Percentiles rank a stretch among this genome's conserved stretches.
These are phyloP conservation scores for Camellia sinensis DNA, from an alignment of 148 eudicot genomes.

Conservation along the genomic window DNA sequence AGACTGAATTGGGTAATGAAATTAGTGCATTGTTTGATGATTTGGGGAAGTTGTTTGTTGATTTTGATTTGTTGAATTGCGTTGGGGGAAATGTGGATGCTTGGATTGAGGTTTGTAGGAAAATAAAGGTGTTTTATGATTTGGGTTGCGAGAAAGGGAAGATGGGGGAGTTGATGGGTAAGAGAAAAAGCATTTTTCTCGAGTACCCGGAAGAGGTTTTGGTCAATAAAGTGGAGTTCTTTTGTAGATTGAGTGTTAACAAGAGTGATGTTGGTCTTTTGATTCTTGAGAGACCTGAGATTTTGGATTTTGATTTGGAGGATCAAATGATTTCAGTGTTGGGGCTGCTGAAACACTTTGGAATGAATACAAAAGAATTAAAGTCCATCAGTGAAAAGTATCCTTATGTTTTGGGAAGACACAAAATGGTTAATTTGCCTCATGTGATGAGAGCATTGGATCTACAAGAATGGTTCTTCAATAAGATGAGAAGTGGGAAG, in stretches of 20 bases:
- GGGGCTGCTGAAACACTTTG: slow-evolving; percentile 53
- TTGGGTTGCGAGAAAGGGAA: slow-evolving; percentile 55
- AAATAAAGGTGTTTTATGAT: slow-evolving; percentile 53
- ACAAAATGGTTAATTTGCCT: slow-evolving; percentile 60
- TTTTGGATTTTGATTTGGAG: slow-evolving; percentile 46
- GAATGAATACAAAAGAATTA: slow-evolving; percentile 28
- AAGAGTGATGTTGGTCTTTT: slow-evolving; percentile 49
- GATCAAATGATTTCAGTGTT: slow-evolving; percentile 43
- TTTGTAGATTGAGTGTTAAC: slow-evolving; percentile 41
- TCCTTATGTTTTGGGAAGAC: slow-evolving; percentile 60
- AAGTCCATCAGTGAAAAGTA: slow-evolving; percentile 29
- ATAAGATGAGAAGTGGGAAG: slow-evolving; percentile 43
- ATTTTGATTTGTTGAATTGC: slow-evolving; percentile 35
- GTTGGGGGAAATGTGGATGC: slow-evolving; percentile 43
- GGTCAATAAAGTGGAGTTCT: slow-evolving; percentile 48
- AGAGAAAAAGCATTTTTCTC: slow-evolving; percentile 35
- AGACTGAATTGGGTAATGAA: slow-evolving; percentile 25
- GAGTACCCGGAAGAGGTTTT: slow-evolving; percentile 50
- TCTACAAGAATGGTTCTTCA: slow-evolving; percentile 64
- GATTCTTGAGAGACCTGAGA: slow-evolving; percentile 55
- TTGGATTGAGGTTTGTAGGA: slow-evolving; percentile 51
- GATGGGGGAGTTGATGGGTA: slow-evolving; percentile 48
- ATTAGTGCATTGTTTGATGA: slow-evolving; percentile 40
- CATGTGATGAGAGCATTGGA: slow-evolving; percentile 58
- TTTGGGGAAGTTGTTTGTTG: slow-evolving; percentile 55